A percentile compares a stretch with the other conserved stretches of the same genome.
Evolutionary conservation across 1,284 basidiomycete species (phyloP).

Genomic region (Irpex lacteus): DNA sequence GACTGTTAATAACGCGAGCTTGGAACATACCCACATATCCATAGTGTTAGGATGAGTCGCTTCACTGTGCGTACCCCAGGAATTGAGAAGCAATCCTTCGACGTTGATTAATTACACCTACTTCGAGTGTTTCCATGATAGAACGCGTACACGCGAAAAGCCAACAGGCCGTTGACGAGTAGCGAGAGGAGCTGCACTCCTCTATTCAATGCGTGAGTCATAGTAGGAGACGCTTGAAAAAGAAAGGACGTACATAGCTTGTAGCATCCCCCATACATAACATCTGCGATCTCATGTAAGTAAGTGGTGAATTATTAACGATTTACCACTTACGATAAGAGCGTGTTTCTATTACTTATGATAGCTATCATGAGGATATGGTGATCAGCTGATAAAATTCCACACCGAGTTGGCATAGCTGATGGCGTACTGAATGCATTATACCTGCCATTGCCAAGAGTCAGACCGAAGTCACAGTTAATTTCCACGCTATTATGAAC

Average conservation of each 20-base stretch:
- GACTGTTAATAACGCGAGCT: neutral
- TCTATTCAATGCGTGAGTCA: neutral
- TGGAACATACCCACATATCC: neutral
- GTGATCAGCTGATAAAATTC: neutral
- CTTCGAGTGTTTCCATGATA: neutral
- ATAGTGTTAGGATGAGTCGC: neutral
- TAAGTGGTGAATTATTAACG: too few relatives aligned
- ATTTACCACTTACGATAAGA: too few relatives aligned
- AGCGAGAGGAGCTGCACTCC: neutral
- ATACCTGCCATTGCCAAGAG: neutral
- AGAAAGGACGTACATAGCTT: too few relatives aligned
- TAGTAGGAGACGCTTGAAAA: neutral
- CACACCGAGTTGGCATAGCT: neutral
- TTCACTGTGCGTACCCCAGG: neutral
- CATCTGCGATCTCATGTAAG: too few relatives aligned
- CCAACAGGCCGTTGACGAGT: neutral
- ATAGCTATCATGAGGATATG: neutral
- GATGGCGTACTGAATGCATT: neutral
- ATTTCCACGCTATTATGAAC: neutral
- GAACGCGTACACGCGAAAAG: neutral
- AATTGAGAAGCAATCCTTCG: neutral
- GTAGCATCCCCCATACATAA: too few relatives aligned
- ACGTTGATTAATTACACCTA: neutral
- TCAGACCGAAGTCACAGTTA: too few relatives aligned
- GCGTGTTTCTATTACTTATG: neutral